Percentiles rank a stretch among this genome's conserved stretches.
Conservation (phyloP, 768 basidiomycete genomes). For the Nevesoporus exiguus region DNA sequence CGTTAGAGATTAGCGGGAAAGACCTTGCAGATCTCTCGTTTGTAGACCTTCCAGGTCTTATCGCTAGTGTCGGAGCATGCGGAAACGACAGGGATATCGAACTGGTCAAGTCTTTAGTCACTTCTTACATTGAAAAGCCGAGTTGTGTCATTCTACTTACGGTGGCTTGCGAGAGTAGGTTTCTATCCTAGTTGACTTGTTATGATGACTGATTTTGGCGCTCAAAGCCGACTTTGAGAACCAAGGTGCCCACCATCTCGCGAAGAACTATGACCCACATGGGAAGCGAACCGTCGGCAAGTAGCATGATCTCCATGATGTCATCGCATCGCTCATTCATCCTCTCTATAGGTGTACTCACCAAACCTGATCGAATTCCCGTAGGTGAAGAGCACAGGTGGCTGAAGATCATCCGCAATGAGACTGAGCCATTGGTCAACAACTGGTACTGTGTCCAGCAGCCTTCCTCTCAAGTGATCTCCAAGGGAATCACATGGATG, state of each 20-base stretch:
- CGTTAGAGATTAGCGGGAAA: background rate
- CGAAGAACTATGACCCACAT: background rate
- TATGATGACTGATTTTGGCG: background rate
- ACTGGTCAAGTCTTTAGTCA: background rate
- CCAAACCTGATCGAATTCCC: conserved; percentile 60
- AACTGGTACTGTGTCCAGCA: conserved; percentile 37
- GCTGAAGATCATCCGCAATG: conserved; percentile 53
- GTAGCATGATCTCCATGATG: background rate
- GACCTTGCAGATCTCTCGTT: conserved; percentile 4
- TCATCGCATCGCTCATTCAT: background rate
- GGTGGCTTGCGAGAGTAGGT: conserved; percentile 1
- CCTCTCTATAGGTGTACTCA: conserved; percentile 54
- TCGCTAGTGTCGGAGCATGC: background rate
- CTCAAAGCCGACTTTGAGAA: conserved; percentile 5
- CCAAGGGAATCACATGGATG: conserved; percentile 40
- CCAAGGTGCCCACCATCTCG: conserved; percentile 3
- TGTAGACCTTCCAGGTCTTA: conserved; percentile 2
- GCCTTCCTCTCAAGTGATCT: conserved; percentile 21
- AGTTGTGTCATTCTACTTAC: conserved; percentile 3
- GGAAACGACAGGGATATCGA: background rate
- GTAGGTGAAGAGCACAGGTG: conserved; percentile 33
- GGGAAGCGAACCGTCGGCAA: conserved; percentile 1
- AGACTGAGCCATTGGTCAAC: conserved; percentile 29
- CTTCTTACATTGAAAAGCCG: conserved; percentile 1
- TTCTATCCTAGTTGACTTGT: background rate